Percentiles rank a stretch among this genome's conserved stretches.
Evolutionary conservation across 768 basidiomycete species (phyloP).

Genomic region (Fistulinella prunicolor): DNA sequence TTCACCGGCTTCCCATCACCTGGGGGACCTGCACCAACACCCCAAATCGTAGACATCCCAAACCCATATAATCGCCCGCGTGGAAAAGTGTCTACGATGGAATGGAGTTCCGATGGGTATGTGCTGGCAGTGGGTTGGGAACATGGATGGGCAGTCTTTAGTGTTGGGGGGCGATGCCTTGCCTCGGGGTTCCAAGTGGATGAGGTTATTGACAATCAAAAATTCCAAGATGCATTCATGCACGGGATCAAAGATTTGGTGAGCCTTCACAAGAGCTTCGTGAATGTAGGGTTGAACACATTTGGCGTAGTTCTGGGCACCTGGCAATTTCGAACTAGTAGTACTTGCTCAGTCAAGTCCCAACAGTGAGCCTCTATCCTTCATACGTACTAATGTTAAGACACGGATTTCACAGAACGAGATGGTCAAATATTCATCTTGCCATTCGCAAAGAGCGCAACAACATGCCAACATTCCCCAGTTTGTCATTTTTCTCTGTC

Average conservation of each 20-base stretch:
- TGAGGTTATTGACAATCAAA: constrained; percentile 51
- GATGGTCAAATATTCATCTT: constrained; percentile 78
- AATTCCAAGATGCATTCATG: constrained; percentile 85
- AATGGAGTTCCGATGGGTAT: constrained; percentile 97
- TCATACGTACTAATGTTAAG: constrained; percentile 1
- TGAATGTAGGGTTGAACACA: neutral
- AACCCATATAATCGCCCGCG: constrained; percentile 55
- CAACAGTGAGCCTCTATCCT: constrained; percentile 41
- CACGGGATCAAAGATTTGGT: constrained; percentile 73
- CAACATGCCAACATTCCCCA: constrained; percentile 87
- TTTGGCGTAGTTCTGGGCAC: constrained; percentile 77
- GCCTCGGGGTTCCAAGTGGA: constrained; percentile 74
- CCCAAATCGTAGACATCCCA: constrained; percentile 61
- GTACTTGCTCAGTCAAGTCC: constrained; percentile 58
- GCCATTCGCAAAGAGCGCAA: constrained; percentile 94
- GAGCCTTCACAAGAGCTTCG: constrained; percentile 21
- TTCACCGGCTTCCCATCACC: constrained; percentile 67
- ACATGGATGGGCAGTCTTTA: constrained; percentile 87
- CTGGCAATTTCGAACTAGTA: constrained; percentile 88
- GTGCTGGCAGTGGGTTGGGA: constrained; percentile 92
- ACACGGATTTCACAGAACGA: constrained; percentile 36
- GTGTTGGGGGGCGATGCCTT: constrained; percentile 83
- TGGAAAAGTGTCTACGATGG: constrained; percentile 64
- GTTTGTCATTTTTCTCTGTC: constrained; percentile 43
- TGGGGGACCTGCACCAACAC: constrained; percentile 52